A percentile compares a stretch with the other conserved stretches of the same genome.
Evolutionary conservation across 352 stramenopile species (phyloP).

Genomic region (Pythium aquatile): DNA sequence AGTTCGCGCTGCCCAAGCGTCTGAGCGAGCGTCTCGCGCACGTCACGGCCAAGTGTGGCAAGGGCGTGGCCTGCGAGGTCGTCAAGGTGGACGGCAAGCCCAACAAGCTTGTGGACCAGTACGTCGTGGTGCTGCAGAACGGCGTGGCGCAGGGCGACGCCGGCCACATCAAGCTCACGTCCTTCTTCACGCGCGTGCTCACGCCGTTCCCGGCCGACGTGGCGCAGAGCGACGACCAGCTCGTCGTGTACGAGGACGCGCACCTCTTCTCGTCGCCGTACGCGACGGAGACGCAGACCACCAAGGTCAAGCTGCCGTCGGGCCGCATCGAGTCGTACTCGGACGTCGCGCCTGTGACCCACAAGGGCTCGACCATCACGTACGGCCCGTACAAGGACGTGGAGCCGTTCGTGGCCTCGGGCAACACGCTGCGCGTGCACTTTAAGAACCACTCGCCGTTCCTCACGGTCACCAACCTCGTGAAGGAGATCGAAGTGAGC

Average conservation of each 20-base stretch:
- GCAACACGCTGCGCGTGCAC: constrained; percentile 57
- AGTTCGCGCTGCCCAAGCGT: constrained; percentile 56
- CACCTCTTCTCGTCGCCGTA: constrained; percentile 78
- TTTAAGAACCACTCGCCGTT: constrained; percentile 89
- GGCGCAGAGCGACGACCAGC: constrained; percentile 80
- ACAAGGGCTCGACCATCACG: constrained; percentile 74
- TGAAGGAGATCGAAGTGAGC: constrained; percentile 87
- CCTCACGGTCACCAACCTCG: constrained; percentile 79
- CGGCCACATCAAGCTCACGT: constrained; percentile 69
- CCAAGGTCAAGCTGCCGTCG: constrained; percentile 82
- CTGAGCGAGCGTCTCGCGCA: constrained; percentile 56
- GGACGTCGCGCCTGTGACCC: constrained; percentile 49
- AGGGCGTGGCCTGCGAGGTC: constrained; percentile 60
- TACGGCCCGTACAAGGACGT: constrained; percentile 81
- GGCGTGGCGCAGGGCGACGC: constrained; percentile 47
- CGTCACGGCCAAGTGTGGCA: constrained; percentile 70
- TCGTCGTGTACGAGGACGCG: constrained; percentile 73
- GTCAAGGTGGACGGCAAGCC: constrained; percentile 36
- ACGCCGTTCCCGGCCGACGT: constrained; percentile 78
- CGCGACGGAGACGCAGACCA: constrained; percentile 74
- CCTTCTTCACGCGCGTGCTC: constrained; percentile 77
- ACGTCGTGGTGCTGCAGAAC: constrained; percentile 71
- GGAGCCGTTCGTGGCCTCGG: constrained; percentile 34
- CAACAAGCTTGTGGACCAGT: constrained; percentile 45
- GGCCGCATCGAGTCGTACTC: constrained; percentile 71